A percentile compares a stretch with the other conserved stretches of the same genome.
These are phyloP conservation scores for Fusarium siculi DNA, from an alignment of 2,329 filamentous ascomycete species.

Conservation along the genomic window DNA sequence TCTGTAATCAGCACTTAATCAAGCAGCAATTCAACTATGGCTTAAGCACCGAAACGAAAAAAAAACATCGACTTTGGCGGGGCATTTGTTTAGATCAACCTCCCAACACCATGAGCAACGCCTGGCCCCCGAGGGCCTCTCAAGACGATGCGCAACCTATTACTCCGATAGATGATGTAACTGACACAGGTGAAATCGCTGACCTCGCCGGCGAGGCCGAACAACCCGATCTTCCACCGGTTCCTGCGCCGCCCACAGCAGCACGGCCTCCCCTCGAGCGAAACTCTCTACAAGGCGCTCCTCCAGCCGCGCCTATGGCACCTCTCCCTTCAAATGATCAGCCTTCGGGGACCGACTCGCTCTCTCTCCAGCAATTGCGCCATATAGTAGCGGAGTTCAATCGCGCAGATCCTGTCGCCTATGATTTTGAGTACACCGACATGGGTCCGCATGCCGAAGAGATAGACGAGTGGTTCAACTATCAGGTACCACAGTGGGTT, in stretches of 20 bases:
- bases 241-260: constrained; percentile 42
- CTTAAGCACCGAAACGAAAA: constrained; percentile 20
- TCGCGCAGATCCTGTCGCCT: constrained; percentile 74
- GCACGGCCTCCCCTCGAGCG: constrained; percentile 44
- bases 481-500: constrained; percentile 85
- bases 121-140: constrained; percentile 54
- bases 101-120: constrained; percentile 56
- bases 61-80: constrained; percentile 37
- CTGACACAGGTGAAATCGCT: constrained; percentile 54
- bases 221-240: constrained; percentile 51
- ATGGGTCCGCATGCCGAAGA: constrained; percentile 82
- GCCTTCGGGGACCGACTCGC: constrained; percentile 69
- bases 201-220: constrained; percentile 49
- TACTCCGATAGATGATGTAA: constrained; percentile 51
- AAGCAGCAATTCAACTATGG: constrained; percentile 20
- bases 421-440: constrained; percentile 87
- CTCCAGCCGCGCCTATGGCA: constrained; percentile 45
- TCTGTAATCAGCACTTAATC: neutral
- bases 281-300: constrained; percentile 43
- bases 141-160: constrained; percentile 46
- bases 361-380: constrained; percentile 79
- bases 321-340: constrained; percentile 41
- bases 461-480: constrained; percentile 97
- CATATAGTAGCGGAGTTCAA: constrained; percentile 80
- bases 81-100: constrained; percentile 39